Evolutionary conservation across 2,329 filamentous ascomycete species (phyloP).

Genomic region (Meredithiella fracta): DNA sequence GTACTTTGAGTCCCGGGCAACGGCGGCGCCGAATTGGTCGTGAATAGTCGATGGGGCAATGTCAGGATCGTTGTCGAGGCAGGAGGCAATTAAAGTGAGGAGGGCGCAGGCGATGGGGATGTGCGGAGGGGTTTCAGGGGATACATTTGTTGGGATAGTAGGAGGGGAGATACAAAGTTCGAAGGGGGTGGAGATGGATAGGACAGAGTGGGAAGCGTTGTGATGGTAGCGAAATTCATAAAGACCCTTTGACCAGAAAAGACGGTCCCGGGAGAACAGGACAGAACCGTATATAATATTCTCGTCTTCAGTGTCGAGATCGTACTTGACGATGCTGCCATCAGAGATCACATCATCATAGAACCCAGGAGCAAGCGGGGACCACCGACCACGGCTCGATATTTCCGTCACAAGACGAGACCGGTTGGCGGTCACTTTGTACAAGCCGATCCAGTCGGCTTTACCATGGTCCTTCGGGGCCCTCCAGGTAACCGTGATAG

Average conservation of each 20-base stretch:
- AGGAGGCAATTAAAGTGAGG: conserved; percentile 74
- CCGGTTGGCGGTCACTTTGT: conserved; percentile 87
- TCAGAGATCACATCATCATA: conserved; percentile 51
- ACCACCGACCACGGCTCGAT: conserved; percentile 76
- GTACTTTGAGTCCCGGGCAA: conserved; percentile 79
- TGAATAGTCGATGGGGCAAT: conserved; percentile 68
- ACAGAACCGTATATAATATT: conserved; percentile 59
- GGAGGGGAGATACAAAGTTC: conserved; percentile 61
- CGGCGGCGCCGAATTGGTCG: conserved; percentile 68
- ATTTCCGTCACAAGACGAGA: conserved; percentile 73
- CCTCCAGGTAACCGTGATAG: conserved; percentile 79
- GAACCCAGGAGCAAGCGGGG: conserved; percentile 57
- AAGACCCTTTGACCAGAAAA: conserved; percentile 93
- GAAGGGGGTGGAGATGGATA: conserved; percentile 86
- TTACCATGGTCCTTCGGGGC: conserved; percentile 76
- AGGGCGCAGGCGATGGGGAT: conserved; percentile 58
- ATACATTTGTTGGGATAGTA: background rate
- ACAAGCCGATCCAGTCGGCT: conserved; percentile 89
- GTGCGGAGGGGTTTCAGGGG: background rate
- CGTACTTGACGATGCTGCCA: conserved; percentile 25
- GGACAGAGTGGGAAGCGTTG: conserved; percentile 77
- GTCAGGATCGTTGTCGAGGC: conserved; percentile 78
- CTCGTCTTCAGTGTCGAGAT: background rate
- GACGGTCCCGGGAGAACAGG: conserved; percentile 75
- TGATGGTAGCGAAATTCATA: conserved; percentile 98